Evolutionary conservation across 1,139 yeast genomes (phyloP), one percentile per base, ranked within the genome.

Genomic region (Hanseniaspora uvarum): DNA sequence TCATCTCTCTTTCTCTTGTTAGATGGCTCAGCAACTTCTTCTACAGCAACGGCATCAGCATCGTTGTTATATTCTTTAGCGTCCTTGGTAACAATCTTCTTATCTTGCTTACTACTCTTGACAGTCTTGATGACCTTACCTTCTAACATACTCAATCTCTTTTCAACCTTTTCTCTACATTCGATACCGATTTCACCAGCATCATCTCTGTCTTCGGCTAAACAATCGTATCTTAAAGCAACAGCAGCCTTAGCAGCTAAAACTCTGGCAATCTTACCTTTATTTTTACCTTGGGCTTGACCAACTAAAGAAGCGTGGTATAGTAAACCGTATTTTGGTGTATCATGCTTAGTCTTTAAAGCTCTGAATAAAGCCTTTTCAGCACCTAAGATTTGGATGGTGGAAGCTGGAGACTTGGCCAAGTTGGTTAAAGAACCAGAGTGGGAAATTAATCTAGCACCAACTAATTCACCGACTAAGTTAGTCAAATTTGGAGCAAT

Each of bases 311-410:
- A 88, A 52, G 98, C 94, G 69, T 94, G 98, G 77, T 92, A 92
- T 62, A 92, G 79, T 66, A 92, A 78, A 73, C 99, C 98, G 69
- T 92, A 92, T 73, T 94, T 92, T 68, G 99, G 99, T 61, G 99
- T 94, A 71, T 92, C 94, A 68, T 89, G 95, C 75, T 92, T 92
- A 58, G 99, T 94, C 77, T 92, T 92, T 68, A 92, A 80, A 59
- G 98, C 98, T 75, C 97, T 83, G 78, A 94, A 94, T 61, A 94
- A 78, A 50, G 98, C 98, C 79, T 94, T 94, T 75, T 94, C 99
- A 61, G 99, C 98, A 73, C 99, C 99, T 69, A 94, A 79, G 65
- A 94, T 92, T 77, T 94, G 99, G 59, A 94, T 87, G 57, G 98
- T 92, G 34, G 98, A 92, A 61, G 99, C 97, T 62, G 99, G 97